phyloP scores from a whole-genome alignment of 306 rosid species.

The Cicer arietinum region DNA sequence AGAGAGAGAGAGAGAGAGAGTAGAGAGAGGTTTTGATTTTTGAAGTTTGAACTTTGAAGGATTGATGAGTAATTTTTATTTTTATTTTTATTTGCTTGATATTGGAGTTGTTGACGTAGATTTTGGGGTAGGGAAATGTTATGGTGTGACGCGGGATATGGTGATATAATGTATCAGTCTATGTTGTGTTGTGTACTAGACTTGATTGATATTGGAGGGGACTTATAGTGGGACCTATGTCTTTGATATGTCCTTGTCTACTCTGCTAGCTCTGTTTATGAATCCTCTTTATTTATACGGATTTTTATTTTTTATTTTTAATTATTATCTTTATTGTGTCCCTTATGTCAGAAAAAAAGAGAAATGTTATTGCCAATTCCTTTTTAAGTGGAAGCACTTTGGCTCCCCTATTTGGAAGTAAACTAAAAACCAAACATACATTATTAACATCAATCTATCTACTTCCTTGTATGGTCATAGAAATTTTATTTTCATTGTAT shows the following conservation, averaged over 20 bases:
- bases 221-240: conserved; percentile 41
- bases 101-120: conserved; percentile 64
- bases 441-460: too few species aligned
- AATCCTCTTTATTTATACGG: conserved; percentile 12
- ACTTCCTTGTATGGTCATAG: too few species aligned
- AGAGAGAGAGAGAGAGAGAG: conserved; percentile 14
- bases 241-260: conserved; percentile 38
- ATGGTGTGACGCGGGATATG: conserved; percentile 53
- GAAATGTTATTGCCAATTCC: background rate
- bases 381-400: background rate
- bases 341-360: conserved; percentile 16
- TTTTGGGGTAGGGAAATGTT: conserved; percentile 46
- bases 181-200: conserved; percentile 15
- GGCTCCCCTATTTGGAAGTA: background rate
- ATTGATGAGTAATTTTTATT: conserved; percentile 46
- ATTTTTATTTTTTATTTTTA: background rate
- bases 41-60: conserved; percentile 41
- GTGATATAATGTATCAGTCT: background rate
- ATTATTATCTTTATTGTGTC: conserved; percentile 1
- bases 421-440: background rate
- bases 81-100: background rate
- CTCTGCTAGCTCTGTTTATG: background rate
- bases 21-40: background rate
- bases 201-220: conserved; percentile 26
- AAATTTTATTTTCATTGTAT: too few species aligned